phyloP scores from a whole-genome alignment of 208 protist species.

The Crithidia fasciculata region DNA sequence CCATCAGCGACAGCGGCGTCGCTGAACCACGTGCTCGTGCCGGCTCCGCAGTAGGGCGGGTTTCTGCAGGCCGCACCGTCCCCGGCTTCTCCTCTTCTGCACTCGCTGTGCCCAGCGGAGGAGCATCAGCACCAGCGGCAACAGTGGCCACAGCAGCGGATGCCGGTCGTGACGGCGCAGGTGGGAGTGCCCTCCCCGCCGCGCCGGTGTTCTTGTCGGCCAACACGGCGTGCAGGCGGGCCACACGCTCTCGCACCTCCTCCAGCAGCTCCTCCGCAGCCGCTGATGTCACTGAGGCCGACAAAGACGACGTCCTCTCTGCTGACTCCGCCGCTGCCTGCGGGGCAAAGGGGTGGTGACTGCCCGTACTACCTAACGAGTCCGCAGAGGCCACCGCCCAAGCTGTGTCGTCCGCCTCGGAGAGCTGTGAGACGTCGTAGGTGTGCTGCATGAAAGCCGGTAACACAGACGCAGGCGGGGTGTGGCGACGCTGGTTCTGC shows the following conservation, averaged over 20 bases:
- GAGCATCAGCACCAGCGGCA: too few relatives aligned
- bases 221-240: conserved; percentile 53
- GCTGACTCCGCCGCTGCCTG: not conserved
- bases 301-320: not conserved
- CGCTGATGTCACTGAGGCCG: not conserved
- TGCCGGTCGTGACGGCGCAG: not conserved
- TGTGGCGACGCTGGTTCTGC: too few relatives aligned
- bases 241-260: conserved; percentile 60
- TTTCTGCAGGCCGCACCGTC: too few relatives aligned
- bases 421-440: too few relatives aligned
- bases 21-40: not conserved
- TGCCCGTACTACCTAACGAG: too few relatives aligned
- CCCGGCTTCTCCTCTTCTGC: too few relatives aligned
- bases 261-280: conserved; percentile 32
- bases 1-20: not conserved
- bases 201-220: conserved; percentile 10
- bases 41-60: too few relatives aligned
- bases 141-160: not conserved
- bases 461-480: too few relatives aligned
- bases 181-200: not conserved
- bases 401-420: too few relatives aligned
- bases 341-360: too few relatives aligned
- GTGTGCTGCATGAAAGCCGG: too few relatives aligned
- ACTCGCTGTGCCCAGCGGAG: too few relatives aligned
- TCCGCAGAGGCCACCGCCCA: not conserved